Base-by-base conservation (phyloP, 257 asterid species). In the Plantago elongata region DNA sequence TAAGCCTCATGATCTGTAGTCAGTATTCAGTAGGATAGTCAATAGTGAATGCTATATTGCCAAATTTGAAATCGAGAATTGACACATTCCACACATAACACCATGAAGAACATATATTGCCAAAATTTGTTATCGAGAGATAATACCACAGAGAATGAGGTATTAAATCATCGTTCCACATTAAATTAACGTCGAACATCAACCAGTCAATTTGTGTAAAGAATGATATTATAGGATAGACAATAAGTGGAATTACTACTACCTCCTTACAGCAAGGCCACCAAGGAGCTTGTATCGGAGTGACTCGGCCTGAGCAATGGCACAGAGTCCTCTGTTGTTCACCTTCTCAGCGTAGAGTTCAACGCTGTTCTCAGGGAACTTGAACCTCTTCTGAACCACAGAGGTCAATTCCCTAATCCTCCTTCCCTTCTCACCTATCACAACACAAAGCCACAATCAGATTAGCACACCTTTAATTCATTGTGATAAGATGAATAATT, bases 391-490 rank as follows among this genome's bases (percentile, higher is more conserved):
- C 73, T 82, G 89, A 22, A 82, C 89, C 16, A 78, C 79, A 1
- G 89, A 84, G 17, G 93, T 82, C 11, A 82, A 72, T 75, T 82
- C 93, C 68, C 89, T 80, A 37, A 84, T 82, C 68, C 89, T 80
- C 71, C 89, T 74, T 13, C 93, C 89, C 64, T 84, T 84, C 77
- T 84, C 89, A 4, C 89, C 90, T 83, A 43, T 40, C 22, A 49
- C 27, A 22, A 22, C 27, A 22, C 27, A 22, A 22, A 22, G 27
- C 27, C 27, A 22, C 22, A 14, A n/a, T 49, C 27, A 5, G 4
- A 34, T 34, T 7, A 22, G n/a, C 0, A 22, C 27, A 59, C 17
- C 2, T 5, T n/a, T 5, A 34, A 52, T 29, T 34, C 15, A 17
- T n/a, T 34, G n/a, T n/a, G n/a, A 3, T 9, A 40, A 9, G 3